Percentiles rank a stretch among this genome's conserved stretches.
Evolutionary conservation across 1,284 basidiomycete species (phyloP).

Genomic region (Rhodotorula sp.): DNA sequence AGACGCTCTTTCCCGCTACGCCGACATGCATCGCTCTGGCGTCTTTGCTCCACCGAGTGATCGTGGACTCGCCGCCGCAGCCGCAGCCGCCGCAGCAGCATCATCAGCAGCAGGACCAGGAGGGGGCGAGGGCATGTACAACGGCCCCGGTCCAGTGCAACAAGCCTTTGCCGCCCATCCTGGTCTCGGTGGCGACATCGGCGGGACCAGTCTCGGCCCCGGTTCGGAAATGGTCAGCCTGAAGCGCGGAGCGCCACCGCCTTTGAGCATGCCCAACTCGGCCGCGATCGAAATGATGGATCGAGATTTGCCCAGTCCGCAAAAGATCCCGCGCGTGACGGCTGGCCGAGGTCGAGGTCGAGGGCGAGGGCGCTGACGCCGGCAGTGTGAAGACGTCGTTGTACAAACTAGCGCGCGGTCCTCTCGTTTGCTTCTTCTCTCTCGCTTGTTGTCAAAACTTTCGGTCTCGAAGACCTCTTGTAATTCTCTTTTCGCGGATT

Average conservation of each 20-base stretch:
- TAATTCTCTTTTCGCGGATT: too few relatives aligned
- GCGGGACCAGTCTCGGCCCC: not conserved
- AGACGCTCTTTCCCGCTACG: conserved; percentile 29
- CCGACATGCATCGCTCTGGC: conserved; percentile 7
- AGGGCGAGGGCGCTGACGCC: conserved; percentile 1
- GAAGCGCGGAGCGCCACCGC: not conserved
- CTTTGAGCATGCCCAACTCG: not conserved
- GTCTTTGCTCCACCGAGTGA: not conserved
- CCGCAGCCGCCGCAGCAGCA: not conserved
- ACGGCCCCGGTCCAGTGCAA: not conserved
- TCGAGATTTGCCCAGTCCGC: conserved; percentile 8
- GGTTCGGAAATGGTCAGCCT: not conserved
- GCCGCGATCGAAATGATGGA: not conserved
- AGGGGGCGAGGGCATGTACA: not conserved
- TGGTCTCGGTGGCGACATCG: conserved; percentile 1
- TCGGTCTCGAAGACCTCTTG: too few relatives aligned
- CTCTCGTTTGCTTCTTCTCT: not conserved
- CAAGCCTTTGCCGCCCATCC: not conserved
- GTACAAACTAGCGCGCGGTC: not conserved
- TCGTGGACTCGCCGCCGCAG: not conserved
- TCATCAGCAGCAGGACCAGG: not conserved
- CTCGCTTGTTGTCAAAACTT: not conserved
- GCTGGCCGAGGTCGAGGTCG: not conserved
- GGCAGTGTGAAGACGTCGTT: not conserved
- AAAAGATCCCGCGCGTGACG: conserved; percentile 6